Evolutionary conservation across 208 protist species (phyloP).

Genomic region (Porcisia deanei): DNA sequence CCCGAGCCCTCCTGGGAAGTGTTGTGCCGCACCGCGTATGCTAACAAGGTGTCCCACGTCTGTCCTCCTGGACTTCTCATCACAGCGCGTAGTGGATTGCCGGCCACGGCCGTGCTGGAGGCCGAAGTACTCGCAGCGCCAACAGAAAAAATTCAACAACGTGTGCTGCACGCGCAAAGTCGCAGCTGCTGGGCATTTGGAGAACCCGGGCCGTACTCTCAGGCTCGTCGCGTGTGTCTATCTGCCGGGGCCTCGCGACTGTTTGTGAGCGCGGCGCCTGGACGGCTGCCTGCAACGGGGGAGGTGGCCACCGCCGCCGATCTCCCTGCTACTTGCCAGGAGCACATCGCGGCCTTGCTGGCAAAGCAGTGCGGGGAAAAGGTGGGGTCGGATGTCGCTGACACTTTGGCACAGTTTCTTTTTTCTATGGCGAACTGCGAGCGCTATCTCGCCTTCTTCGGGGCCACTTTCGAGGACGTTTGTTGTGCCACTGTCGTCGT

Average conservation of each 20-base stretch:
- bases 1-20: conserved; percentile 14
- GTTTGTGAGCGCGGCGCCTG: conserved; percentile 42
- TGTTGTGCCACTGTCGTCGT: conserved; percentile 33
- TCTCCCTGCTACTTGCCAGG: conserved; percentile 12
- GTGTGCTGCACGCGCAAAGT: conserved; percentile 89
- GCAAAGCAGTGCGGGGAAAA: neutral
- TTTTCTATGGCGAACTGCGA: conserved; percentile 67
- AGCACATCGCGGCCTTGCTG: neutral
- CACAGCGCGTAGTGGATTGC: neutral
- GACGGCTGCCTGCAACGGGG: conserved; percentile 44
- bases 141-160: conserved; percentile 10
- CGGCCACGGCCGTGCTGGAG: neutral
- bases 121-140: conserved; percentile 29
- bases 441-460: conserved; percentile 43
- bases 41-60: conserved; percentile 18
- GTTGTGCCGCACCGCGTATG: conserved; percentile 15
- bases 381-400: neutral
- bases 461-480: conserved; percentile 6
- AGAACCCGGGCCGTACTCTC: conserved; percentile 82
- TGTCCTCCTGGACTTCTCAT: conserved; percentile 30
- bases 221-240: conserved; percentile 46
- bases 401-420: conserved; percentile 53
- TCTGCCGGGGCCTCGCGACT: neutral
- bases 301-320: conserved; percentile 31
- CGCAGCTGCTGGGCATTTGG: conserved; percentile 92